Base-by-base conservation (phyloP, 257 asterid species). In the Linderniella brevidens region DNA sequence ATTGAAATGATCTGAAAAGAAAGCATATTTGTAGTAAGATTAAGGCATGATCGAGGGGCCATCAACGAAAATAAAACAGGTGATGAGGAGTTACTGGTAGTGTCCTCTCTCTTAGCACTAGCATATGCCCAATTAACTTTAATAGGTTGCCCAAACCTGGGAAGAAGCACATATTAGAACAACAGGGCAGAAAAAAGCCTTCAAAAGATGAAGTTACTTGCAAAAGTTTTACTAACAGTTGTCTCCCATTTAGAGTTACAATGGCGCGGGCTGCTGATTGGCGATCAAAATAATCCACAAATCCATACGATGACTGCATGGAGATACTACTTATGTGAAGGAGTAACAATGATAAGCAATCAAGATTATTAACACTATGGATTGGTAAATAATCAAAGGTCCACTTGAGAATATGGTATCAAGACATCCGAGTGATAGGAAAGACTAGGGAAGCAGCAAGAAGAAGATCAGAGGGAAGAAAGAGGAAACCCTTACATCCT, bases 91-190 rank as follows among this genome's bases (percentile, higher is more conserved):
- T 8, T 55, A 84, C 93, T 64, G 58, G 97, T 72, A 35, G 97
- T 88, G 70, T 83, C 97, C 74, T 88, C 97, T 70, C 93, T 74
- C 73, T 88, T 92, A 58, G 77, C 83, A 58, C 92, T 78, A 41
- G 90, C 84, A 67, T 72, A 88, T 40, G 95, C 97, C 92, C 92
- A 88, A 63, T 83, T 87, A 53, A 80, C 97, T 72, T 87, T 87
- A 51, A 87, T 87, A 50, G 97, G 93, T 67, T 83, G 95, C 66
- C 97, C 97, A 78, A 87, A 87, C 75, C 97, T 87, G 72, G 41
- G 32, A 25, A 25, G n/a, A 25, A 25, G 32, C 32, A 59, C 61
- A 49, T 14, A n/a, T 44, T 58, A 13, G 20, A 48, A 46, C 48
- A 45, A 51, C 62, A 47, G 17, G 13, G 46, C 8, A 52, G 46